Evolutionary conservation across 192 early-diverging fungal genomes (phyloP).

Genomic region (Chytriomyces sp.): DNA sequence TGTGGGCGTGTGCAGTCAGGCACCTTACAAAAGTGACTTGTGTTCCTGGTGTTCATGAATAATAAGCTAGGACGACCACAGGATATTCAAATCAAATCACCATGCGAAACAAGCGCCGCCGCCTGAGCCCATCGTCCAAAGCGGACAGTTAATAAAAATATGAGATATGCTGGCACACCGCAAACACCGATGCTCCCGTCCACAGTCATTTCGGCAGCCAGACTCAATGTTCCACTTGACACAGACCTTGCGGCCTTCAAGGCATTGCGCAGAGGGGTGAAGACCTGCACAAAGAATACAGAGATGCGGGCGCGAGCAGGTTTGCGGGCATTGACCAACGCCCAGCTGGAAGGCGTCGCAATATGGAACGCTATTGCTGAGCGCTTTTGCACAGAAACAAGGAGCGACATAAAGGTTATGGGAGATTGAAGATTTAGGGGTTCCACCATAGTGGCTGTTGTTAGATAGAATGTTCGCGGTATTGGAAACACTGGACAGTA

Average conservation of each 20-base stretch:
- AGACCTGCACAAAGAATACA: not conserved
- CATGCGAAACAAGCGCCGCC: slow-evolving; percentile 13
- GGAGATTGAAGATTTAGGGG: no score
- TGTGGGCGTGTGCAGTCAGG: slow-evolving; percentile 3
- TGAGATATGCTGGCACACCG: slow-evolving; percentile 1
- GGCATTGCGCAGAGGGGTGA: not conserved
- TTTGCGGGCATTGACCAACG: not conserved
- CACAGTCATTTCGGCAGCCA: slow-evolving; percentile 2
- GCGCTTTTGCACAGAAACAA: not conserved
- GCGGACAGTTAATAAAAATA: not conserved
- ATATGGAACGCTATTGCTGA: not conserved
- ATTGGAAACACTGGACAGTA: not conserved
- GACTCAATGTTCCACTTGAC: slow-evolving; percentile 21
- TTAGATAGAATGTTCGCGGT: not conserved
- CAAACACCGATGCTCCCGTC: slow-evolving; percentile 14
- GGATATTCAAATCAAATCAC: not conserved
- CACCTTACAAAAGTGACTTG: slow-evolving; percentile 4
- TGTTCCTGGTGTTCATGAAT: not conserved
- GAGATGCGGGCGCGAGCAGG: not conserved
- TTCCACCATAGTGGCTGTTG: not conserved
- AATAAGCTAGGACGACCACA: not conserved
- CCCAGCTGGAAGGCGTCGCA: not conserved
- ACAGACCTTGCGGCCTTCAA: not conserved
- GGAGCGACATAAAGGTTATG: no score
- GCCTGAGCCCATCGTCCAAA: not conserved